phyloP scores from a whole-genome alignment of 306 rosid species.

The Alnus glutinosa region DNA sequence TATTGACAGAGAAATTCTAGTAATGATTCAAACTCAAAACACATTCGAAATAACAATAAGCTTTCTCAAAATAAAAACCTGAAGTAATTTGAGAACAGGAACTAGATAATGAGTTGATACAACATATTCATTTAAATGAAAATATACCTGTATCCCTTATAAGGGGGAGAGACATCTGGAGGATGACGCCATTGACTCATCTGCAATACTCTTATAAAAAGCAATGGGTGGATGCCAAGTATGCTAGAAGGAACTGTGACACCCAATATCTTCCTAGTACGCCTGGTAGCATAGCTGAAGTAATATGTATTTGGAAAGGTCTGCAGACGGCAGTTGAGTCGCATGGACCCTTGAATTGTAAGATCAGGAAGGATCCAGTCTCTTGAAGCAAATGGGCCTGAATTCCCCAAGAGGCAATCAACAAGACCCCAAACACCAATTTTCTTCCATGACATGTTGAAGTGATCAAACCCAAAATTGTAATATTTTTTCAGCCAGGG shows the following conservation, averaged over 20 bases:
- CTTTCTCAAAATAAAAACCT: not conserved
- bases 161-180: conserved; percentile 75
- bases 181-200: conserved; percentile 97
- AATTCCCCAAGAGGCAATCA: conserved; percentile 71
- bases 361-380: conserved; percentile 99
- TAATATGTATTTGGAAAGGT: conserved; percentile 89
- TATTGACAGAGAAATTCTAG: not conserved
- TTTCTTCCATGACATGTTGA: conserved; percentile 77
- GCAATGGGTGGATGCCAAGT: conserved; percentile 76
- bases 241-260: conserved; percentile 81
- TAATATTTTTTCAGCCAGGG: conserved; percentile 83
- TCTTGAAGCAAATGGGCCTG: conserved; percentile 87
- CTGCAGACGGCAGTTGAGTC: conserved; percentile 49
- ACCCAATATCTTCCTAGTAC: conserved; percentile 74
- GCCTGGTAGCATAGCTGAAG: conserved; percentile 93
- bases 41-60: not conserved
- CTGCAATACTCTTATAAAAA: conserved; percentile 82
- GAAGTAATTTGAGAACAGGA: not conserved
- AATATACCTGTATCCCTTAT: conserved; percentile 85
- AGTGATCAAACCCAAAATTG: conserved; percentile 95
- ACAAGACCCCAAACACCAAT: conserved; percentile 78
- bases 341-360: conserved; percentile 87
- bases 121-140: conserved; percentile 5
- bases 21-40: not conserved
- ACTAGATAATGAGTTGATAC: conserved; percentile 1